Conservation (phyloP, 129 eudicot genomes). For the Centaurea solstitialis region DNA sequence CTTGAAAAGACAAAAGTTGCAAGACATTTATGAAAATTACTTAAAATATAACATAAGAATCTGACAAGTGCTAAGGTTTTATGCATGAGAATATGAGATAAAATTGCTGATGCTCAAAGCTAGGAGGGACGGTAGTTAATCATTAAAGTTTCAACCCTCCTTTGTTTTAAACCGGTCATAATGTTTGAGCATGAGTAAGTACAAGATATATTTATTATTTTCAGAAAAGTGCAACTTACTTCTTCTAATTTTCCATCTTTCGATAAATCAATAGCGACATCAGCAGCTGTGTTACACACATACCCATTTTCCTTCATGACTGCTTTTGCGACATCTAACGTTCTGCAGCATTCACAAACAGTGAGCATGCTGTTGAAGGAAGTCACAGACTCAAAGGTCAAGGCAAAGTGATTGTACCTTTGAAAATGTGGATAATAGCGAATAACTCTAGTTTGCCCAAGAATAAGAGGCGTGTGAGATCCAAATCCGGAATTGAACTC, state of each 20-base stretch:
- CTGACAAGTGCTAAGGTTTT: background rate
- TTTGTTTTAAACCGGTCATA: background rate
- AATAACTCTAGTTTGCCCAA: conserved; percentile 85
- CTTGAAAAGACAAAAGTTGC: background rate
- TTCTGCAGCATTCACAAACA: conserved; percentile 47
- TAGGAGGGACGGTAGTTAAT: background rate
- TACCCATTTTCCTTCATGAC: conserved; percentile 67
- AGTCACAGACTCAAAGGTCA: background rate
- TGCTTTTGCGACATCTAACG: conserved; percentile 67
- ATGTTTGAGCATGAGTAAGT: background rate
- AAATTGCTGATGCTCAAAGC: background rate
- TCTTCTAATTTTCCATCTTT: conserved; percentile 67
- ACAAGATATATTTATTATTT: conserved; percentile 6
- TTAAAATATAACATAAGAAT: background rate
- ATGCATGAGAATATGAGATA: conserved; percentile 1
- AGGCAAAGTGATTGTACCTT: conserved; percentile 46
- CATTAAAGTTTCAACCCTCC: background rate
- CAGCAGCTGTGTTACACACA: conserved; percentile 69
- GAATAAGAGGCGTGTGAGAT: conserved; percentile 85
- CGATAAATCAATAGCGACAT: conserved; percentile 60
- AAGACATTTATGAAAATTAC: conserved; percentile 8
- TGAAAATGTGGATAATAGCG: conserved; percentile 79
- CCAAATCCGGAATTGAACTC: conserved; percentile 97
- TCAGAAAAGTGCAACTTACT: conserved; percentile 47
- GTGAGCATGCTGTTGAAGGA: conserved; percentile 8